Percentiles rank a stretch among this genome's conserved stretches.
Conservation (phyloP, 2,329 filamentous ascomycete genomes). For the Elsinoe ampelina region DNA sequence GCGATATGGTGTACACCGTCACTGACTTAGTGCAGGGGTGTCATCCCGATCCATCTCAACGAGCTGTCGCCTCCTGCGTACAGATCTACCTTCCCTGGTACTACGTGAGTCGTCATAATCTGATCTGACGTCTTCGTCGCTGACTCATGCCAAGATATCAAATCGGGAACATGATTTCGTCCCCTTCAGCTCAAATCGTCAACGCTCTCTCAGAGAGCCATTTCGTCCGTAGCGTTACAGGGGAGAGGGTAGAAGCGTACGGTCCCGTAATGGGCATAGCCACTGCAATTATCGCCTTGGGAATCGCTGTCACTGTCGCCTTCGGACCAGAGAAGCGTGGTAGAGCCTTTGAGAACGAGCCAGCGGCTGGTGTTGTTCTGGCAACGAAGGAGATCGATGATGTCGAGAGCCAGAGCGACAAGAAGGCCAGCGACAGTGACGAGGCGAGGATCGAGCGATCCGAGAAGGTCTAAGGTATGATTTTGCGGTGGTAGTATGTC, state of each 20-base stretch:
- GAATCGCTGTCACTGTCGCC: conserved; percentile 58
- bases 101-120: conserved; percentile 38
- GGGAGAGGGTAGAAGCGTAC: conserved; percentile 57
- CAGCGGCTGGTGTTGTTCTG: conserved; percentile 35
- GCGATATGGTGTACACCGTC: too few relatives aligned
- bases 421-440: background rate
- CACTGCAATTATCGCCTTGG: conserved; percentile 64
- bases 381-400: conserved; percentile 16
- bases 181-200: conserved; percentile 65
- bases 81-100: conserved; percentile 60
- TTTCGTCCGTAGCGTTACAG: conserved; percentile 45
- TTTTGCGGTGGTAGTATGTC: too few relatives aligned
- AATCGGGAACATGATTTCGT: conserved; percentile 65
- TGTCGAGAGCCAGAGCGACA: conserved; percentile 14
- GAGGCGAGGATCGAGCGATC: conserved; percentile 4
- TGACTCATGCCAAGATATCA: conserved; percentile 38
- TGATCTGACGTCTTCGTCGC: too few relatives aligned
- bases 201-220: conserved; percentile 61
- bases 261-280: conserved; percentile 67
- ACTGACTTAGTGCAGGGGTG: conserved; percentile 39
- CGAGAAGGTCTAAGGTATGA: background rate
- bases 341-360: conserved; percentile 54
- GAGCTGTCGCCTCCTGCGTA: conserved; percentile 63
- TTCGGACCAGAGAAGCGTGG: conserved; percentile 68
- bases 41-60: conserved; percentile 64